Conservation (phyloP, 257 asterid species). For the Cynanchum wilfordii region DNA sequence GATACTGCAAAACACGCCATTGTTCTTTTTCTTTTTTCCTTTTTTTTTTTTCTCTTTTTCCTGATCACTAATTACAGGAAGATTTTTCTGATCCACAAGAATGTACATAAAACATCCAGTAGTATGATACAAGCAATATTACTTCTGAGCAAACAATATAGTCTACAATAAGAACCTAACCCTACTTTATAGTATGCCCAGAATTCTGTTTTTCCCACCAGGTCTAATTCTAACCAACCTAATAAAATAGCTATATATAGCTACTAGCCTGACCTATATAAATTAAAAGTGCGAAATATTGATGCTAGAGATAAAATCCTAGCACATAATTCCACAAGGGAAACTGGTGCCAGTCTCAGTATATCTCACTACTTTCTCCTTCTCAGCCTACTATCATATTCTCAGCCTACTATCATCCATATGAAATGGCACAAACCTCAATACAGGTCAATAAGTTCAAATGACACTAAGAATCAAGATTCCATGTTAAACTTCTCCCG, state of each 20-base stretch:
- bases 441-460: conserved; percentile 1
- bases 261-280: conserved; percentile 13
- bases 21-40: too few species aligned
- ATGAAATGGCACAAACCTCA: not conserved
- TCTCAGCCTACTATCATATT: not conserved
- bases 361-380: not conserved
- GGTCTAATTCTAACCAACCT: conserved; percentile 17
- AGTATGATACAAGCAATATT: conserved; percentile 20
- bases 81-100: not conserved
- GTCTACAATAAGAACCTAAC: conserved; percentile 13
- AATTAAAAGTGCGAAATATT: not conserved
- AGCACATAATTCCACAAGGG: not conserved
- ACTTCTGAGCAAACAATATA: conserved; percentile 14
- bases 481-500: conserved; percentile 7
- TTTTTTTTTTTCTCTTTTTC: too few species aligned
- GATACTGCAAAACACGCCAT: not conserved
- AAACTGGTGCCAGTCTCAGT: not conserved
- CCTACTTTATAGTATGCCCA: conserved; percentile 2
- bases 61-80: not conserved
- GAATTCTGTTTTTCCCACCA: conserved; percentile 1
- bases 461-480: conserved; percentile 1
- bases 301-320: not conserved
- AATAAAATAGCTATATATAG: conserved; percentile 11
- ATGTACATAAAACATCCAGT: conserved; percentile 18
- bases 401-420: not conserved